Evolutionary conservation across 306 rosid genomes (phyloP).

Genomic region (Nissolia schottii): DNA sequence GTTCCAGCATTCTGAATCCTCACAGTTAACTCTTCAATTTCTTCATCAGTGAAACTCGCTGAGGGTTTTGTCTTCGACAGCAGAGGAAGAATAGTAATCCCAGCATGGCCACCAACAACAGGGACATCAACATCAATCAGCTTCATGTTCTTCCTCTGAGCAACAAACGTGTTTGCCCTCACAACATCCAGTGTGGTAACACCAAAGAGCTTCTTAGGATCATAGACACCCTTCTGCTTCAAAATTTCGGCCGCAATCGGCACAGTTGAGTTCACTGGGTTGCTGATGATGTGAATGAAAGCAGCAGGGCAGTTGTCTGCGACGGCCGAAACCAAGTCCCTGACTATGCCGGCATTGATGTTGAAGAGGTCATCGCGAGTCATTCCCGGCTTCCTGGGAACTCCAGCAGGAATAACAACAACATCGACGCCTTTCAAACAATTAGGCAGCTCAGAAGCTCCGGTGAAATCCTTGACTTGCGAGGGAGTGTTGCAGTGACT

Average conservation of each 20-base stretch:
- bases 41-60: constrained; percentile 64
- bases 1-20: constrained; percentile 98
- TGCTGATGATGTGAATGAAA: constrained; percentile 82
- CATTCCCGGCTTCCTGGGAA: constrained; percentile 98
- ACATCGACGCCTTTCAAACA: constrained; percentile 73
- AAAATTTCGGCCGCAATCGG: constrained; percentile 92
- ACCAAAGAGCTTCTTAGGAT: constrained; percentile 94
- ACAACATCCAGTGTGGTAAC: constrained; percentile 94
- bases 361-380: constrained; percentile 98
- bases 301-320: constrained; percentile 95
- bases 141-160: constrained; percentile 84
- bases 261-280: constrained; percentile 92
- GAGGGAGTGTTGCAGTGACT: constrained; percentile 99
- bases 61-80: constrained; percentile 84
- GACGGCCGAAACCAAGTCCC: constrained; percentile 76
- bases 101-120: constrained; percentile 94
- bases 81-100: constrained; percentile 87
- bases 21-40: constrained; percentile 66
- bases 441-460: constrained; percentile 61
- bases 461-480: constrained; percentile 74
- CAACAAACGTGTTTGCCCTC: constrained; percentile 97
- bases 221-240: constrained; percentile 85
- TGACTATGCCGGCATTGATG: constrained; percentile 90
- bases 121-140: constrained; percentile 98
- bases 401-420: constrained; percentile 98